Conservation (phyloP, 1,139 yeast species). For the Taphrina pruni region DNA sequence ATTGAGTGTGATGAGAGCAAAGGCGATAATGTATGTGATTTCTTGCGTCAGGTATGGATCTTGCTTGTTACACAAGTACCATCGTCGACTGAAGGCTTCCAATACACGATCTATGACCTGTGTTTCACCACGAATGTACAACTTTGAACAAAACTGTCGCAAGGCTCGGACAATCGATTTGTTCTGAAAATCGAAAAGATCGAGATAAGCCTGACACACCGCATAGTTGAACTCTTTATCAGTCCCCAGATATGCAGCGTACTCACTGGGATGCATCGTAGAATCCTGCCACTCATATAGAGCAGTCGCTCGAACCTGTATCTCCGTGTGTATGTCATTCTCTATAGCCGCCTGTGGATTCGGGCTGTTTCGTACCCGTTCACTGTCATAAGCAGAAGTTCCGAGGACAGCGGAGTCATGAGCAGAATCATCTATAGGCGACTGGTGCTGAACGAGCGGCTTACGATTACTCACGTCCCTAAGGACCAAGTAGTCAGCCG, state of each 20-base stretch:
- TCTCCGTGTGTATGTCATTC: neutral
- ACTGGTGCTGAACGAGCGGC: neutral
- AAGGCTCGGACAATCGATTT: constrained; percentile 58
- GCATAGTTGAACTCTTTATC: constrained; percentile 18
- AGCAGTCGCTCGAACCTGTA: constrained; percentile 4
- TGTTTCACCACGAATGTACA: constrained; percentile 81
- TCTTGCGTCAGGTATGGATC: constrained; percentile 50
- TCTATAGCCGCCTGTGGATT: neutral
- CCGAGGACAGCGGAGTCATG: neutral
- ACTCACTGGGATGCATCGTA: constrained; percentile 18
- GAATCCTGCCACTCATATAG: constrained; percentile 22
- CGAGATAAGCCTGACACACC: constrained; percentile 49
- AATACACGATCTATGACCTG: constrained; percentile 79
- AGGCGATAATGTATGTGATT: constrained; percentile 73
- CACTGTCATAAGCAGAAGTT: neutral
- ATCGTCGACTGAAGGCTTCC: constrained; percentile 71
- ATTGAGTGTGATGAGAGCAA: constrained; percentile 73
- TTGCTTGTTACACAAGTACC: constrained; percentile 53
- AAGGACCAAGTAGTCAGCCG: neutral
- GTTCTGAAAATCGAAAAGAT: constrained; percentile 51
- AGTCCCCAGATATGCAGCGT: constrained; percentile 30
- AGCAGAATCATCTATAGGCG: neutral
- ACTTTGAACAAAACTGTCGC: constrained; percentile 64
- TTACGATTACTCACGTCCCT: neutral
- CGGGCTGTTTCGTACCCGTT: neutral